These are phyloP conservation scores for Candida orba DNA, from an alignment of 805 yeast genomes.

Conservation along the genomic window DNA sequence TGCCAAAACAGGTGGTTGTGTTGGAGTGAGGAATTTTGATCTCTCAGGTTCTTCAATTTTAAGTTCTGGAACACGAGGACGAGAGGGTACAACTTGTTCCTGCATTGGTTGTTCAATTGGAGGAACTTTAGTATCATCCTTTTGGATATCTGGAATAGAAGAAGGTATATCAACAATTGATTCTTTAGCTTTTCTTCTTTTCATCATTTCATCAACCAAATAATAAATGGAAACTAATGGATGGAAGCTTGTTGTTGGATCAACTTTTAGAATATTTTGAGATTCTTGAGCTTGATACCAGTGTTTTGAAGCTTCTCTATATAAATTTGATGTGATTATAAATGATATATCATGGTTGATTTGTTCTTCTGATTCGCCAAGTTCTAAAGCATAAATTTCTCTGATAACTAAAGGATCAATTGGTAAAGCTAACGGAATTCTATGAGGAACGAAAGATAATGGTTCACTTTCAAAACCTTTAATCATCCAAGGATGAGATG, in stretches of 20 bases:
- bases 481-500: slow-evolving; percentile 91
- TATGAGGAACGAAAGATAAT: slow-evolving; percentile 63
- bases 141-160: slow-evolving; percentile 15
- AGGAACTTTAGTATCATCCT: slow-evolving; percentile 1
- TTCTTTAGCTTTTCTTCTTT: slow-evolving; percentile 59
- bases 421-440: slow-evolving; percentile 69
- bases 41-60: not conserved
- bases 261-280: slow-evolving; percentile 10
- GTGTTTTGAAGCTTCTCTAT: slow-evolving; percentile 50
- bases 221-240: slow-evolving; percentile 84
- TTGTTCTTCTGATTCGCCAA: slow-evolving; percentile 57
- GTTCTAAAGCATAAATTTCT: slow-evolving; percentile 72
- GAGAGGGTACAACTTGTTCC: not conserved
- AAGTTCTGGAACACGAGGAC: slow-evolving; percentile 1
- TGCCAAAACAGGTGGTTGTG: slow-evolving; percentile 33
- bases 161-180: slow-evolving; percentile 25
- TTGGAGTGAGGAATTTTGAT: slow-evolving; percentile 25
- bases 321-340: slow-evolving; percentile 57
- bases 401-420: slow-evolving; percentile 58
- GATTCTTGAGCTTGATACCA: slow-evolving; percentile 38
- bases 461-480: slow-evolving; percentile 76
- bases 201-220: slow-evolving; percentile 77
- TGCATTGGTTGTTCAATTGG: slow-evolving; percentile 10
- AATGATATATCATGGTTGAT: slow-evolving; percentile 48
- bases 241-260: slow-evolving; percentile 81